These are phyloP conservation scores for Triticum turgidum DNA, from an alignment of 176 grass and related monocot species.

Conservation along the genomic window DNA sequence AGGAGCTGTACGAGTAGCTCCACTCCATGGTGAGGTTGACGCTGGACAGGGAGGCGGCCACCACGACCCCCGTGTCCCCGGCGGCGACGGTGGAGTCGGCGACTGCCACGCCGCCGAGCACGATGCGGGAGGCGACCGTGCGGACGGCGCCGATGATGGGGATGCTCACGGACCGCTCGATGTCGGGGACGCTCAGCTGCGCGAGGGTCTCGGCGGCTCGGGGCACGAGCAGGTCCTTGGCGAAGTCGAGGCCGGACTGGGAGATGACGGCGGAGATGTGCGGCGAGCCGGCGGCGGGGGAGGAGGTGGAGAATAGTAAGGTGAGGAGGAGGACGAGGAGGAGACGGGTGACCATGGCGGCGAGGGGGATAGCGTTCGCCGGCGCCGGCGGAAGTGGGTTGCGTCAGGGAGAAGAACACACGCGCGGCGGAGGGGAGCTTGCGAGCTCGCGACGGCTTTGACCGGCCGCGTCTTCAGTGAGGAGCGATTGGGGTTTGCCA, in stretches of 20 bases:
- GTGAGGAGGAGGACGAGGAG: slow-evolving; percentile 16
- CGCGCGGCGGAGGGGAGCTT: neutral
- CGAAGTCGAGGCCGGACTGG: slow-evolving; percentile 77
- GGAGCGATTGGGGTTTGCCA: neutral
- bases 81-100: slow-evolving; percentile 48
- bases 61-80: slow-evolving; percentile 62
- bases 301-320: slow-evolving; percentile 28
- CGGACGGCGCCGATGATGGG: slow-evolving; percentile 63
- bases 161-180: slow-evolving; percentile 58
- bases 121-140: slow-evolving; percentile 55
- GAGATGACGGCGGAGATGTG: slow-evolving; percentile 78
- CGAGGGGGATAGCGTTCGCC: neutral
- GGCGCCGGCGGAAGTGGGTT: neutral
- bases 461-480: neutral
- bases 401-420: slow-evolving; percentile 19
- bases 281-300: slow-evolving; percentile 8
- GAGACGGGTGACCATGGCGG: slow-evolving; percentile 31
- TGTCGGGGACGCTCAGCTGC: slow-evolving; percentile 61
- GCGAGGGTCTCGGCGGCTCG: slow-evolving; percentile 51
- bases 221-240: slow-evolving; percentile 74
- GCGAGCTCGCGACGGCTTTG: slow-evolving; percentile 26
- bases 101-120: slow-evolving; percentile 45
- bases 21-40: slow-evolving; percentile 76
- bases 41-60: slow-evolving; percentile 65
- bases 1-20: slow-evolving; percentile 70